Base-by-base conservation (phyloP, 1,139 yeast genomes). In the Nakaseomyces uthaithaninus region DNA sequence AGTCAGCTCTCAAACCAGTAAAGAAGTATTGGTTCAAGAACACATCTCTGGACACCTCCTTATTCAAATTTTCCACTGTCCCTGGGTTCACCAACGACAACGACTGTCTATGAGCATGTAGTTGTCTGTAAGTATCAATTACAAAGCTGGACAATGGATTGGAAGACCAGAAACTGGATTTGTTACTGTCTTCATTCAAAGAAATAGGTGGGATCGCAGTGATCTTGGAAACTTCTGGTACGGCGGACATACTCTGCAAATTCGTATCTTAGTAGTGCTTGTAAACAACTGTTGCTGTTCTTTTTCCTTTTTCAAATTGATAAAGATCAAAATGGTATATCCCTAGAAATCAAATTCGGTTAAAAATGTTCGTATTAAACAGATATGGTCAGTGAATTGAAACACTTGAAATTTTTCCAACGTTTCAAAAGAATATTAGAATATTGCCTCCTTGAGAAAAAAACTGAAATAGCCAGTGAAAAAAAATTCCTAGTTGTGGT, bases 1-100 rank as follows among this genome's bases (percentile, higher is more conserved):
- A 75, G 64, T 91, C 98, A 44, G 98, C 98, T 64, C 95, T 82
- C 59, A 93, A 75, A 46, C 99, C 99, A 37, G 95, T 83, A 75
- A 91, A 91, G 66, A 81, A 80, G 69, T 85, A 84, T 62, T 87
- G 94, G 62, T 74, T 78, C 59, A 87, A 74, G 62, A 91, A 86
- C 28, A 89, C 96, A 63, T 89, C 97, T 66, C 91, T 80, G 50
- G 89, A 69, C 44, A 87, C 95, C 67, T 91, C 98, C 68, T 86
- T 86, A 71, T 78, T 82, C 63, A 91, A 71, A 69, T 87, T 86
- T 69, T 91, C 98, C 63, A 86, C 77, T 49, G 95, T 82, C 52
- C 97, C 98, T 41, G 98, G 98, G 68, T 87, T 86, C 54, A 76
- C 68, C 60, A 91, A 75, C 44, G 87, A 86, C 49, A 89, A 73